phyloP scores from a whole-genome alignment of 129 eudicot species.

The Chrysanthemum makinoi region DNA sequence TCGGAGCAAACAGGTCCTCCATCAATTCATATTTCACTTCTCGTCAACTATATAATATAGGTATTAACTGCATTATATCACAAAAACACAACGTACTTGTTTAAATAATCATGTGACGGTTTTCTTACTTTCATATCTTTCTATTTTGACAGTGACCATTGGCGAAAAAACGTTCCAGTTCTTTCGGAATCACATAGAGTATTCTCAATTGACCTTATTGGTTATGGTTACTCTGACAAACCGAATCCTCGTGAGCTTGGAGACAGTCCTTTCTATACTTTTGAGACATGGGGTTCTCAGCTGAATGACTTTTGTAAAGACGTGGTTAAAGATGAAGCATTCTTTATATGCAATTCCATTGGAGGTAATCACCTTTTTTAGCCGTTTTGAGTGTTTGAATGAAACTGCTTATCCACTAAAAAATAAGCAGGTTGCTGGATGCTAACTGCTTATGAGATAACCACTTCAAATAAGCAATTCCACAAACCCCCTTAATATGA shows the following conservation, averaged over 20 bases:
- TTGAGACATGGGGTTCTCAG: conserved; percentile 94
- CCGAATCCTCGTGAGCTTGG: conserved; percentile 86
- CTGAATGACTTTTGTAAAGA: conserved; percentile 79
- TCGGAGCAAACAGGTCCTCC: conserved; percentile 99
- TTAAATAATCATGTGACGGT: not conserved
- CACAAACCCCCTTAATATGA: not conserved
- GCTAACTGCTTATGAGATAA: no score
- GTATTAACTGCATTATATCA: conserved; percentile 40
- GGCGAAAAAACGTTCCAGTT: conserved; percentile 89
- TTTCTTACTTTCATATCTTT: conserved; percentile 4
- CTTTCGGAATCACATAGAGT: conserved; percentile 82
- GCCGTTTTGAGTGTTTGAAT: no score
- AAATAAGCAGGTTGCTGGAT: no score
- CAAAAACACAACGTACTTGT: no score
- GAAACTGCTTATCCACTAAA: not conserved
- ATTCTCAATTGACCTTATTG: conserved; percentile 84
- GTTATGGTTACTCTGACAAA: conserved; percentile 98
- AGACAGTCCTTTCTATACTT: conserved; percentile 62
- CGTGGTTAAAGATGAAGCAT: conserved; percentile 69
- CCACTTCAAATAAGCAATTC: not conserved
- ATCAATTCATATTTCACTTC: conserved; percentile 59
- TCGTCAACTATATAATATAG: conserved; percentile 57
- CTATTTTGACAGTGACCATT: conserved; percentile 65
- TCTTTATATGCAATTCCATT: conserved; percentile 94
- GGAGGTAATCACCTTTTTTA: conserved; percentile 55